phyloP scores from a whole-genome alignment of 345 rosid genomes.

The Turritis glabra region DNA sequence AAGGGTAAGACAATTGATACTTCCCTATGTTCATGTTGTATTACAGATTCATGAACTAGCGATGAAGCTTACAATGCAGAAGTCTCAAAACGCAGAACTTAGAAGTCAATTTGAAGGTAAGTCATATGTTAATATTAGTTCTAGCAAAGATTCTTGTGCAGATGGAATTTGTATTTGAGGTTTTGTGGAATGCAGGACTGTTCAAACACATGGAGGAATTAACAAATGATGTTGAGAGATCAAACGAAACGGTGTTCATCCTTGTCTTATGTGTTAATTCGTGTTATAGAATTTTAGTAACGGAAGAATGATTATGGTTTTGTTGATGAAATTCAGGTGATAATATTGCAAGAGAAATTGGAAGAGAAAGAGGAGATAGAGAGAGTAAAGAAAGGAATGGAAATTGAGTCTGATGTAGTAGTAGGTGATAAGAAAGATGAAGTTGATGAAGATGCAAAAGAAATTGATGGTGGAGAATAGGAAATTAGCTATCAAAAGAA shows the following conservation, averaged over 20 bases:
- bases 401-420: conserved; percentile 35
- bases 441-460: conserved; percentile 38
- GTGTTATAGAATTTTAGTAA: neutral
- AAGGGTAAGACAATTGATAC: neutral
- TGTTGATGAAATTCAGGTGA: conserved; percentile 50
- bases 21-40: conserved; percentile 13
- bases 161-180: conserved; percentile 10
- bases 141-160: neutral
- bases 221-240: conserved; percentile 79
- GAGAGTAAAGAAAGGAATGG: conserved; percentile 45
- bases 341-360: conserved; percentile 66
- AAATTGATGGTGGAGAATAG: conserved; percentile 37
- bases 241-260: conserved; percentile 72
- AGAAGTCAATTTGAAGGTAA: conserved; percentile 90
- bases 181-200: conserved; percentile 52
- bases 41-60: conserved; percentile 81
- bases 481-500: conserved; percentile 17
- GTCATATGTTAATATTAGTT: conserved; percentile 6
- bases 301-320: conserved; percentile 2
- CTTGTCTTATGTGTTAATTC: neutral
- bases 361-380: conserved; percentile 75
- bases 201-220: conserved; percentile 72
- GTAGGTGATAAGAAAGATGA: conserved; percentile 31
- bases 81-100: conserved; percentile 79
- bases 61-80: conserved; percentile 85